Evolutionary conservation across 2,329 filamentous ascomycete species (phyloP).

Genomic region (Ophiostoma montium): DNA sequence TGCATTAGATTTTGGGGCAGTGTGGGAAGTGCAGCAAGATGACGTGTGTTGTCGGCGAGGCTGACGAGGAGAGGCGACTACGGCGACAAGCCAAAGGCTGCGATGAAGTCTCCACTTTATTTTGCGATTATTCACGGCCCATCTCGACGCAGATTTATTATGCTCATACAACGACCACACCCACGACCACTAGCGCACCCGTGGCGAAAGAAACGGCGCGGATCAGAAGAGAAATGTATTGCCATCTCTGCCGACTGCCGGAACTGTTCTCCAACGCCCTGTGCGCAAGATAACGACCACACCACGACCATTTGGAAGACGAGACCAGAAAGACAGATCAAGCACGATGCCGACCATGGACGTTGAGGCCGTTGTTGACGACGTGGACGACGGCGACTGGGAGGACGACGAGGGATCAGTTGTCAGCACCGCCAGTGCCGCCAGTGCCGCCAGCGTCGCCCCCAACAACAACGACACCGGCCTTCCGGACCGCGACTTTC

Average conservation of each 20-base stretch:
- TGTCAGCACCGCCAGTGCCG: neutral
- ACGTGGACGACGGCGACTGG: neutral
- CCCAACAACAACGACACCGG: neutral
- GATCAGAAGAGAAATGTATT: too few relatives aligned
- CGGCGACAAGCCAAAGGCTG: too few relatives aligned
- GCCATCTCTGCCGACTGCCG: neutral
- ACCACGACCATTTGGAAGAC: too few relatives aligned
- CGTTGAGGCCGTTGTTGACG: neutral
- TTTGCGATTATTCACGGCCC: too few relatives aligned
- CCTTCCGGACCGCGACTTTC: slow-evolving; percentile 7
- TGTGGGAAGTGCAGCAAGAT: too few relatives aligned
- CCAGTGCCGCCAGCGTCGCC: neutral
- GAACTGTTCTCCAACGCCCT: slow-evolving; percentile 4
- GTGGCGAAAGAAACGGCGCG: neutral
- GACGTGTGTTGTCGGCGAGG: too few relatives aligned
- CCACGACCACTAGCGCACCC: neutral
- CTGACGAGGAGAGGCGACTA: too few relatives aligned
- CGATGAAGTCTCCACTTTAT: neutral
- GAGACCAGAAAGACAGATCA: neutral
- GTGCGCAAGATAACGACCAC: neutral
- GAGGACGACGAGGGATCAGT: neutral
- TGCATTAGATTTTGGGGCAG: neutral
- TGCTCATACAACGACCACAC: neutral
- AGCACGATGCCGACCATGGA: neutral
- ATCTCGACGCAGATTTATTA: too few relatives aligned